Evolutionary conservation across 441 rosid genomes (phyloP).

Genomic region (Populus trichocarpa): DNA sequence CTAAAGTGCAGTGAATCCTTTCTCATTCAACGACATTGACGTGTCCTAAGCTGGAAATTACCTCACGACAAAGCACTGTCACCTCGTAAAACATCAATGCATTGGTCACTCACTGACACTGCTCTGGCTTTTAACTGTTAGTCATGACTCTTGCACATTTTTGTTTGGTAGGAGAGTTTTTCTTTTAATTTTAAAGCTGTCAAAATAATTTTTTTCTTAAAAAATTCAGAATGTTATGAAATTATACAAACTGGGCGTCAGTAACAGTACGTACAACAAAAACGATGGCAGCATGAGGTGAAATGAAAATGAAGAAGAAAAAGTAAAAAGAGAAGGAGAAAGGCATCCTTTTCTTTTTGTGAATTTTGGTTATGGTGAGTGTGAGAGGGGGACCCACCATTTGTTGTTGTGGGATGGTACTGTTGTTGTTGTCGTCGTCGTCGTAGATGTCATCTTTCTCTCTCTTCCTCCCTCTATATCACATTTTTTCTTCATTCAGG

Average conservation of each 20-base stretch:
- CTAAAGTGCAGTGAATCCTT: too few species aligned
- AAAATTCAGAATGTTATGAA: background rate
- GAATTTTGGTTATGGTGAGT: conserved; percentile 2
- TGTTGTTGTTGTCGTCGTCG: background rate
- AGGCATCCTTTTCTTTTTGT: conserved; percentile 21
- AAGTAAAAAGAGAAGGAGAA: background rate
- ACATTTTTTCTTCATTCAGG: background rate
- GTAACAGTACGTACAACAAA: background rate
- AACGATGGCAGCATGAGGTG: background rate
- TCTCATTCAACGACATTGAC: too few species aligned
- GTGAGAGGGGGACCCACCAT: conserved; percentile 41
- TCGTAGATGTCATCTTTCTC: background rate
- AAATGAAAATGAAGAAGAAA: background rate
- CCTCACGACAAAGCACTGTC: background rate
- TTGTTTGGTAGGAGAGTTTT: too few species aligned
- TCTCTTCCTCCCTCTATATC: conserved; percentile 10
- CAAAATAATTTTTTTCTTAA: too few species aligned
- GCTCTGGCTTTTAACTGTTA: too few species aligned
- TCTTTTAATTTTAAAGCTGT: too few species aligned
- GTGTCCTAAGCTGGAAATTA: background rate
- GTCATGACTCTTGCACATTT: too few species aligned
- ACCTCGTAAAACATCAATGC: background rate
- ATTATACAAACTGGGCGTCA: background rate
- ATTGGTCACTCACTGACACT: background rate
- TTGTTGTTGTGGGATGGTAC: conserved; percentile 14